phyloP scores from a whole-genome alignment of 306 rosid genomes.

The barrel medic (Medicago truncatula) region DNA sequence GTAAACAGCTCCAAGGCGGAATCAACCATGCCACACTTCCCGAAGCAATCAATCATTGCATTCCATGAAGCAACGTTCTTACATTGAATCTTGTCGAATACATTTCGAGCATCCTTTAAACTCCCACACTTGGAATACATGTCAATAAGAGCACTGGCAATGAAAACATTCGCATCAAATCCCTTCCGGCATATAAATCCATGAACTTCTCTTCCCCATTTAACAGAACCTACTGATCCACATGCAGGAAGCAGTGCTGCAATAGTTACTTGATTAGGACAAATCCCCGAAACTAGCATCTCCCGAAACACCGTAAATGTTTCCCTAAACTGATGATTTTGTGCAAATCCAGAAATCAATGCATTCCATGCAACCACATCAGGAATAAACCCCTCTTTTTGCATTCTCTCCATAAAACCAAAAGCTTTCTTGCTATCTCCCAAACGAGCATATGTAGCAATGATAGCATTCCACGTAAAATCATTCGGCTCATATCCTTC shows the following conservation, averaged over 20 bases:
- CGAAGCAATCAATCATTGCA: constrained; percentile 74
- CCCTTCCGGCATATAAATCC: constrained; percentile 61
- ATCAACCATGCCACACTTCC: constrained; percentile 69
- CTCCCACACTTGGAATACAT: constrained; percentile 73
- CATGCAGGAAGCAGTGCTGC: constrained; percentile 66
- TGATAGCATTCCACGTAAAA: constrained; percentile 73
- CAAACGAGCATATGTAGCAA: constrained; percentile 60
- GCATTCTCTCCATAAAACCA: constrained; percentile 57
- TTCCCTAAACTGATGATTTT: constrained; percentile 47
- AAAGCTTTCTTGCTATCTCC: constrained; percentile 47
- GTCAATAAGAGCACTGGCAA: constrained; percentile 67
- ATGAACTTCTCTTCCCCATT: constrained; percentile 65
- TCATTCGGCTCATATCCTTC: constrained; percentile 67
- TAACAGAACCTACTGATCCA: constrained; percentile 53
- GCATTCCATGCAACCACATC: constrained; percentile 74
- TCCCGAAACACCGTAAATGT: constrained; percentile 51
- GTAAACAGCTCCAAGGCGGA: constrained; percentile 52
- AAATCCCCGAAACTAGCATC: constrained; percentile 55
- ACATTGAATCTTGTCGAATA: constrained; percentile 50
- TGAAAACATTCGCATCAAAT: constrained; percentile 55
- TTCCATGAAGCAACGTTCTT: constrained; percentile 66
- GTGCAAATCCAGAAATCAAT: constrained; percentile 60
- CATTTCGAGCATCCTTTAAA: constrained; percentile 49
- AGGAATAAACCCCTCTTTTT: constrained; percentile 53
- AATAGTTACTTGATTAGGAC: constrained; percentile 61